phyloP scores from a whole-genome alignment of 371 early-diverging fungal species.

The Mortierella sp. region DNA sequence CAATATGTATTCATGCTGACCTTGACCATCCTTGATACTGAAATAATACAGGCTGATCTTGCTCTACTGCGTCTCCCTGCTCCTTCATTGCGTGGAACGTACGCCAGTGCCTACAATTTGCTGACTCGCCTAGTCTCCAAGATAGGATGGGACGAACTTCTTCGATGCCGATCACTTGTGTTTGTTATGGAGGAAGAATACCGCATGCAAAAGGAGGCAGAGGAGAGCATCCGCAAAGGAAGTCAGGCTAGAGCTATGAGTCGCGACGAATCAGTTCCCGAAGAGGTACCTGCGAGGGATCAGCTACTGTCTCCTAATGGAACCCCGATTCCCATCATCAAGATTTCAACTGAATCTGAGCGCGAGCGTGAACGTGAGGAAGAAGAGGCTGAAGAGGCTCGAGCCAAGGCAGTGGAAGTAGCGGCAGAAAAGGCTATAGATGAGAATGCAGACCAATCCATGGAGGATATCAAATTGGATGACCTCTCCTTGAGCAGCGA shows the following conservation, averaged over 20 bases:
- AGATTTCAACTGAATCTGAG: slow-evolving; percentile 54
- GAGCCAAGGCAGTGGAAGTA: slow-evolving; percentile 33
- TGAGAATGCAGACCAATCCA: slow-evolving; percentile 46
- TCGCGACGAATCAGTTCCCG: slow-evolving; percentile 20
- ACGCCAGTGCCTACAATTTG: slow-evolving; percentile 86
- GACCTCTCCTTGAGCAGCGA: slow-evolving; percentile 41
- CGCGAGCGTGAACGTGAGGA: slow-evolving; percentile 46
- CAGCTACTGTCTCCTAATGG: slow-evolving; percentile 54
- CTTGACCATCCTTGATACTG: background rate
- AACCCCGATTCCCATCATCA: slow-evolving; percentile 54
- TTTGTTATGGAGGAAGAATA: slow-evolving; percentile 99
- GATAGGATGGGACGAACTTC: slow-evolving; percentile 96
- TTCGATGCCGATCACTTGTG: slow-evolving; percentile 84
- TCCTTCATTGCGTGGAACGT: slow-evolving; percentile 91
- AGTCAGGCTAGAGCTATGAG: slow-evolving; percentile 16
- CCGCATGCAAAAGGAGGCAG: slow-evolving; percentile 76
- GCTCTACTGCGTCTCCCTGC: slow-evolving; percentile 86
- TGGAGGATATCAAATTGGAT: slow-evolving; percentile 52
- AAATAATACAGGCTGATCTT: slow-evolving; percentile 62
- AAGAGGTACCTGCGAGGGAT: slow-evolving; percentile 33
- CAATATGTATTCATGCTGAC: background rate
- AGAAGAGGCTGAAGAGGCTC: slow-evolving; percentile 58
- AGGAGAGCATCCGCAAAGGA: slow-evolving; percentile 63
- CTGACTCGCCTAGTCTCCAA: slow-evolving; percentile 83
- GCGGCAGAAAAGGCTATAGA: slow-evolving; percentile 23